A percentile compares a stretch with the other conserved stretches of the same genome.
These are phyloP conservation scores for Neurospora sp. DNA, from an alignment of 495 filamentous ascomycete species.

Conservation along the genomic window DNA sequence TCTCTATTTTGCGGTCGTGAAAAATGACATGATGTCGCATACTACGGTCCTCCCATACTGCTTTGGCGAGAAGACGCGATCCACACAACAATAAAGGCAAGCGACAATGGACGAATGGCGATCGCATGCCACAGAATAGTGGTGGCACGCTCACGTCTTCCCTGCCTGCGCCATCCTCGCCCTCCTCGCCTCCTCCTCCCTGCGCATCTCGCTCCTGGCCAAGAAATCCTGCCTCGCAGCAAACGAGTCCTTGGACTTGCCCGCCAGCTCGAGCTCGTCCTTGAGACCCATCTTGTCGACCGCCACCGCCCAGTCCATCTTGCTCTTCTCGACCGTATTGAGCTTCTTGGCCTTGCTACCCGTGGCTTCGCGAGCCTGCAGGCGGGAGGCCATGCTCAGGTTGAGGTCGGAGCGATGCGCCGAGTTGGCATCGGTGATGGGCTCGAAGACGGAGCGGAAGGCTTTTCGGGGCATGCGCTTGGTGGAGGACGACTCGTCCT, in stretches of 20 bases:
- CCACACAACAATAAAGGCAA: not conserved
- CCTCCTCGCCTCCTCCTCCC: conserved; percentile 64
- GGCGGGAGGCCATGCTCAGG: conserved; percentile 32
- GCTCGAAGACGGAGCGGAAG: conserved; percentile 75
- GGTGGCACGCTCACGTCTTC: conserved; percentile 17
- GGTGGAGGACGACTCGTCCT: conserved; percentile 17
- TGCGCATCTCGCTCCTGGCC: conserved; percentile 63
- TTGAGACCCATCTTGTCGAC: conserved; percentile 87
- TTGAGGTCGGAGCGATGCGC: conserved; percentile 39
- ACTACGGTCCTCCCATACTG: not conserved
- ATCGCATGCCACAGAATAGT: too few relatives aligned
- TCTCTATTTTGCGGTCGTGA: not conserved
- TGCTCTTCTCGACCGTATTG: conserved; percentile 91
- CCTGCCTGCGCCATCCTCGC: conserved; percentile 43
- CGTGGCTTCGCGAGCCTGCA: conserved; percentile 28
- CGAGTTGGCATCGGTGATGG: conserved; percentile 39
- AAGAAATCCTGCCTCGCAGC: conserved; percentile 82
- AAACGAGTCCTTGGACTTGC: conserved; percentile 76
- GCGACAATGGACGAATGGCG: not conserved
- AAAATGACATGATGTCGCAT: not conserved
- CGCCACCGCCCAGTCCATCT: conserved; percentile 89
- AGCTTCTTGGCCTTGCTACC: conserved; percentile 64
- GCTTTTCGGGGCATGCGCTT: conserved; percentile 57
- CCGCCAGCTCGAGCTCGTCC: conserved; percentile 78
- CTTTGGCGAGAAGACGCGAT: not conserved